phyloP scores from a whole-genome alignment of 2,329 filamentous ascomycete species.

The Cladosporium sp. region DNA sequence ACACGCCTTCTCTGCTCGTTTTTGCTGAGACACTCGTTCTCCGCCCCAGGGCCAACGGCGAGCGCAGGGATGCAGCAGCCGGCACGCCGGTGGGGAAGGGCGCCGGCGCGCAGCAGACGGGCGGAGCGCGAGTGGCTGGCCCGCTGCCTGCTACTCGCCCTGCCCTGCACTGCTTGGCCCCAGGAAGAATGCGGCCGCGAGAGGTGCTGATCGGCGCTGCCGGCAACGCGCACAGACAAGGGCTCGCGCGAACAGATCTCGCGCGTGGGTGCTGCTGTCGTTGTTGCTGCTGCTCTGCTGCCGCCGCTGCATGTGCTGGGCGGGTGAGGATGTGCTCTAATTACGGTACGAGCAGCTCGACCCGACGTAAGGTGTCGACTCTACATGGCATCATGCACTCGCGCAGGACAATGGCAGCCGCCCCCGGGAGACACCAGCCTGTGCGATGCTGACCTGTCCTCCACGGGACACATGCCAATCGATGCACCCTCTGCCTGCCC shows the following conservation, averaged over 20 bases:
- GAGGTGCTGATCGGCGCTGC: conserved; percentile 7
- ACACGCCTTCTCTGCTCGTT: conserved; percentile 13
- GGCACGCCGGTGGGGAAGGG: conserved; percentile 9
- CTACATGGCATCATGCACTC: not conserved
- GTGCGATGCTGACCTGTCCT: conserved; percentile 1
- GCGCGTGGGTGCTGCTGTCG: conserved; percentile 7
- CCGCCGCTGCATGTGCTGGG: conserved; percentile 10
- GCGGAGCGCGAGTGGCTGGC: conserved; percentile 2
- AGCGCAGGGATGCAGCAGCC: conserved; percentile 11
- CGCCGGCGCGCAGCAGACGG: not conserved
- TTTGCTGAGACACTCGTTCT: conserved; percentile 13
- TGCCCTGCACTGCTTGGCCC: not conserved
- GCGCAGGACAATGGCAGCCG: conserved; percentile 4
- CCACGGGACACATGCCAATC: not conserved
- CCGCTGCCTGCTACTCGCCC: conserved; percentile 1
- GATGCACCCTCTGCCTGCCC: too few species aligned
- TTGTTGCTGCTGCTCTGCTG: not conserved
- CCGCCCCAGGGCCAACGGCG: conserved; percentile 12
- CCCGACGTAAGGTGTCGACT: not conserved
- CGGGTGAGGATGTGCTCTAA: conserved; percentile 3
- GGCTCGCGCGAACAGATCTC: conserved; percentile 11
- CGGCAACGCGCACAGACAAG: conserved; percentile 6
- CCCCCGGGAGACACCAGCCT: not conserved
- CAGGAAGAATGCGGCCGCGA: not conserved
- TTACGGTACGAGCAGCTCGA: conserved; percentile 7